Base-by-base conservation (phyloP, 208 protist genomes). In the Leishmania gerbilli region DNA sequence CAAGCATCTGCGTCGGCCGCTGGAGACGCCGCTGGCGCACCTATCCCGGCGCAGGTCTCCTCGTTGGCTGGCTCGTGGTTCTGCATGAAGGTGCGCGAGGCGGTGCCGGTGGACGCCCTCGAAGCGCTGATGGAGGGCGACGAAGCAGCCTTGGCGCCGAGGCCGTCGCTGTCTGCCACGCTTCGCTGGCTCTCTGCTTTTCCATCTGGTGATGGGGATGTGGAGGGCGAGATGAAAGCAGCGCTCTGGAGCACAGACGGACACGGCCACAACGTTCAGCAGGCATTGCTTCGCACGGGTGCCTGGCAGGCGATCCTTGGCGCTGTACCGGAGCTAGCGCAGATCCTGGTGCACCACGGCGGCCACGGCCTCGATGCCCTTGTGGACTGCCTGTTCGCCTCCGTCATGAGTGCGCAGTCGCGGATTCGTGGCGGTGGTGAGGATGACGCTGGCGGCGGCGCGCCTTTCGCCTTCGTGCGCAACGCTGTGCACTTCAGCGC, bases 251-350 rank as follows among this genome's bases (percentile, higher is more conserved):
- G 37, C 53, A 19, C 74, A 17, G 55, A 1, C 34, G 34, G 51
- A 4, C 80, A 69, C 47, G 34, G 71, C 42, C 58, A 76, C 1
- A 65, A 90, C n/a, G 76, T 77, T 55, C 34, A 47, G 3, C 82
- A 84, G 15, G 82, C 76, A 24, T 17, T 64, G 65, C 31, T 89
- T 11, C 89, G 82, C 24, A 76, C 77, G 53, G 79, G 82, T 42
- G 83, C 88, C 21, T 94, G 91, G 91, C 87, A 83, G 42, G 53
- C 76, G 27, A 62, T 92, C 21, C 75, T 88, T 27, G 71, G 82
- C 7, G n/a, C 53, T 49, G 74, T 87, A 74, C 75, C 71, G 53
- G 89, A 94, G 74, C 55, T 91, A 6, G 86, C 79, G 45, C 74
- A 86, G 9, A 45, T 84, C 37, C 56, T 88, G 19, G 45, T 84